phyloP scores from a whole-genome alignment of 2,329 filamentous ascomycete genomes.

The Trichoderma cornu-damae region DNA sequence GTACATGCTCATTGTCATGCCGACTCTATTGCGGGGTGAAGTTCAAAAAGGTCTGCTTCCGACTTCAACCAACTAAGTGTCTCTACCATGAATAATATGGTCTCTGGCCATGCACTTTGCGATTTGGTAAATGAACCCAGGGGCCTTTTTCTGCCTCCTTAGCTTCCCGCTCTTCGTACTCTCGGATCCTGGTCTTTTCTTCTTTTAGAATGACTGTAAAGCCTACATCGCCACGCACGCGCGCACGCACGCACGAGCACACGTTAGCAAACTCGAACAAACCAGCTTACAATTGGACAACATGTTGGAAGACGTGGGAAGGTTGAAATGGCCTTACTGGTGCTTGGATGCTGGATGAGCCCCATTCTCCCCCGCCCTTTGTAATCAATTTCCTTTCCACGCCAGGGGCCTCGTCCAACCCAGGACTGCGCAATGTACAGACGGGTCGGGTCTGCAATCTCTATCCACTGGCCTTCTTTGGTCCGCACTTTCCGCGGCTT shows the following conservation, averaged over 20 bases:
- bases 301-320: not conserved
- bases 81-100: slow-evolving; percentile 87
- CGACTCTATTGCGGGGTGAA: slow-evolving; percentile 1
- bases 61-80: not conserved
- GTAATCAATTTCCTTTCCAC: slow-evolving; percentile 55
- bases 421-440: slow-evolving; percentile 92
- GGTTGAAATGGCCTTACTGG: slow-evolving; percentile 53
- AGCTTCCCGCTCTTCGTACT: slow-evolving; percentile 70
- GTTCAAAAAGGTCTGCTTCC: not conserved
- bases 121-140: slow-evolving; percentile 84
- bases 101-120: slow-evolving; percentile 75
- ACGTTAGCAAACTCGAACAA: slow-evolving; percentile 2
- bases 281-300: not conserved
- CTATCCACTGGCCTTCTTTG: slow-evolving; percentile 68
- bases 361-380: slow-evolving; percentile 71
- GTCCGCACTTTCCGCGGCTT: slow-evolving; percentile 55
- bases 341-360: slow-evolving; percentile 63
- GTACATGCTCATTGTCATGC: slow-evolving; percentile 16
- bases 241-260: not conserved
- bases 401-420: slow-evolving; percentile 72
- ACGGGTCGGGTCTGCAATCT: slow-evolving; percentile 66
- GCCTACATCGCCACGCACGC: slow-evolving; percentile 40
- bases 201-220: slow-evolving; percentile 85
- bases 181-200: slow-evolving; percentile 79
- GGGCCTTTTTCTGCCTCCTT: slow-evolving; percentile 71